Base-by-base conservation (phyloP, 129 eudicot genomes). In the Chrysanthemum makinoi region DNA sequence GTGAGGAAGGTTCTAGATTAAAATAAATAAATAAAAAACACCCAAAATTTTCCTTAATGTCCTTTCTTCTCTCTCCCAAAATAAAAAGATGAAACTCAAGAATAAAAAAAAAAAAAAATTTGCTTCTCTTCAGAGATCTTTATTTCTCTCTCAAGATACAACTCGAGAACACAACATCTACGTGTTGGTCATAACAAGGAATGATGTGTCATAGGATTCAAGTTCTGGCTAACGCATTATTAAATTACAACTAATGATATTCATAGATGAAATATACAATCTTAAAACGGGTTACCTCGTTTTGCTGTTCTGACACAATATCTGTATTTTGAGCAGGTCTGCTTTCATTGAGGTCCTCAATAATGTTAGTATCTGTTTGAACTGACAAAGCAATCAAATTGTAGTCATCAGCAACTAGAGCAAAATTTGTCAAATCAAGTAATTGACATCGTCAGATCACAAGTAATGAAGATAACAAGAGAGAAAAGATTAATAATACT, bases 211-310 rank as follows among this genome's bases (percentile, higher is more conserved):
- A 33, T 12, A 43, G 59, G 51, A 20, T 65, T 49, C 26, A n/a
- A 62, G 39, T 63, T 33, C 64, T 49, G 14, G 35, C 51, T 63
- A 53, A 35, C 11, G 18, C 50, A 61, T 24, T 17, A 49, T 30
- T 17, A 62, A 64, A 14, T 10, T 59, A 19, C 67, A 6, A 58
- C 64, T 16, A 2, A 24, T 6, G 19, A 17, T 14, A 26, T 12
- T 60, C 50, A 16, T 30, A 50, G 2, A 78, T 66, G 3, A 13
- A 66, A 79, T 60, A 43, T 26, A 30, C 47, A 28, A 0, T 17
- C 4, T 16, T 11, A 10, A 76, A 68, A 73, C 35, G 72, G 72
- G 78, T 57, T 69, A 88, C 90, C 95, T 88, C 72, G 9, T 68
- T 72, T 65, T 64, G 78, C 69, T 85, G 76, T 66, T 65, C 73